phyloP scores from a whole-genome alignment of 441 rosid genomes.

The Breynia disticha region DNA sequence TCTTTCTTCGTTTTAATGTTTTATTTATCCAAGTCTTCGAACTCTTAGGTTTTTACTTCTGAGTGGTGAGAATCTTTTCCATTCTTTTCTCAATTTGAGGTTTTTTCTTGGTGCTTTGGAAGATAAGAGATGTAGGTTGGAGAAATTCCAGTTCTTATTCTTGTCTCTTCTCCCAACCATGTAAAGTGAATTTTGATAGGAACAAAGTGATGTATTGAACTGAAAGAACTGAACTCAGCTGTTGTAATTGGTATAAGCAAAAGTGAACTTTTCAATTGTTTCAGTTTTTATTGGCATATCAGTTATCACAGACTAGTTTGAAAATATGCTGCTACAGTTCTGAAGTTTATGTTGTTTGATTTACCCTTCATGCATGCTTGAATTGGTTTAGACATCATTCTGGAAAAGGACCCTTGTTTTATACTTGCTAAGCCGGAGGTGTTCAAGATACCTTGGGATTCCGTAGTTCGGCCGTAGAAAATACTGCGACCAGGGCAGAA shows the following conservation, averaged over 20 bases:
- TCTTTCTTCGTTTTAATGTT: not conserved
- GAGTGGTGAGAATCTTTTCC: conserved; percentile 37
- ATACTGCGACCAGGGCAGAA: conserved; percentile 34
- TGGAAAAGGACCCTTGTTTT: conserved; percentile 37
- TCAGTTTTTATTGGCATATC: not conserved
- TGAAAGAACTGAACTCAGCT: conserved; percentile 42
- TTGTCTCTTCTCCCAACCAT: conserved; percentile 19
- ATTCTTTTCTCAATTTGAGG: conserved; percentile 23
- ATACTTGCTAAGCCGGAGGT: conserved; percentile 38
- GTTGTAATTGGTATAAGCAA: conserved; percentile 48
- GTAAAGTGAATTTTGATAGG: conserved; percentile 67
- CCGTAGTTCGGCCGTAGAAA: conserved; percentile 32
- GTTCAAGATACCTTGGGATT: conserved; percentile 38
- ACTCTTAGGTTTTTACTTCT: conserved; percentile 23
- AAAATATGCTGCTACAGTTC: too few relatives aligned
- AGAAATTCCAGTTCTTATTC: conserved; percentile 14
- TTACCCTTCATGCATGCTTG: too few relatives aligned
- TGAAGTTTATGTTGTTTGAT: too few relatives aligned
- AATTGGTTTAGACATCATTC: conserved; percentile 21
- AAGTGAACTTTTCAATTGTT: conserved; percentile 21
- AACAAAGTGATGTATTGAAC: conserved; percentile 34
- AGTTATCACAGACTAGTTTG: too few relatives aligned
- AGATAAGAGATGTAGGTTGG: conserved; percentile 33
- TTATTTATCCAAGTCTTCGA: conserved; percentile 11
- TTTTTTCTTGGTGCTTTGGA: conserved; percentile 24